A percentile compares a stretch with the other conserved stretches of the same genome.
Conservation (phyloP, 106 monocot genomes). For the Platanthera guangdongensis region DNA sequence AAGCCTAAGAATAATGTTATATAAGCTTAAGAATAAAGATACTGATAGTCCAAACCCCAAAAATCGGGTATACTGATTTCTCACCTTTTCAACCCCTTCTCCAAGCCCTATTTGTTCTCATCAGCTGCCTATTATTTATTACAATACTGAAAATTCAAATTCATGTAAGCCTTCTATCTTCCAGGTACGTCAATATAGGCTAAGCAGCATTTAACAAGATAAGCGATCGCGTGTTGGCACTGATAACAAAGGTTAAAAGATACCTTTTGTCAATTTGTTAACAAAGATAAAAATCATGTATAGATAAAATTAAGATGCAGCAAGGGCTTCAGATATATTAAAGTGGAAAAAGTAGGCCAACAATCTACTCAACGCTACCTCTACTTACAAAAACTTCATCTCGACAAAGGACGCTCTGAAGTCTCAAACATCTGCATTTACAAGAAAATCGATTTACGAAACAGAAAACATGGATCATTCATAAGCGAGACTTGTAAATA, state of each 20-base stretch:
- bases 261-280: not conserved
- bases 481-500: not conserved
- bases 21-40: not conserved
- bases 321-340: not conserved
- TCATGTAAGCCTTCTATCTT: not conserved
- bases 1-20: not conserved
- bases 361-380: not conserved
- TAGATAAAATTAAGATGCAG: not conserved
- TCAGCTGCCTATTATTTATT: not conserved
- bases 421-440: constrained; percentile 5
- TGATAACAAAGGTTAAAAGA: not conserved
- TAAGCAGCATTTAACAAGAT: not conserved
- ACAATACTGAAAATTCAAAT: not conserved
- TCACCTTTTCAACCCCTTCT: not conserved
- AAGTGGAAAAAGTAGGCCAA: not conserved
- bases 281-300: not conserved
- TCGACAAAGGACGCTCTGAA: constrained; percentile 2
- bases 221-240: not conserved
- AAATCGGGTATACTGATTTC: not conserved
- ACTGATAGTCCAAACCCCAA: not conserved
- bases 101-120: not conserved
- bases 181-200: not conserved
- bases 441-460: not conserved
- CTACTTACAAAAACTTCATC: constrained; percentile 3
- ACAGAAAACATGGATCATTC: not conserved